Conservation (phyloP, 495 filamentous ascomycete species). For the Cercophora scortea region DNA sequence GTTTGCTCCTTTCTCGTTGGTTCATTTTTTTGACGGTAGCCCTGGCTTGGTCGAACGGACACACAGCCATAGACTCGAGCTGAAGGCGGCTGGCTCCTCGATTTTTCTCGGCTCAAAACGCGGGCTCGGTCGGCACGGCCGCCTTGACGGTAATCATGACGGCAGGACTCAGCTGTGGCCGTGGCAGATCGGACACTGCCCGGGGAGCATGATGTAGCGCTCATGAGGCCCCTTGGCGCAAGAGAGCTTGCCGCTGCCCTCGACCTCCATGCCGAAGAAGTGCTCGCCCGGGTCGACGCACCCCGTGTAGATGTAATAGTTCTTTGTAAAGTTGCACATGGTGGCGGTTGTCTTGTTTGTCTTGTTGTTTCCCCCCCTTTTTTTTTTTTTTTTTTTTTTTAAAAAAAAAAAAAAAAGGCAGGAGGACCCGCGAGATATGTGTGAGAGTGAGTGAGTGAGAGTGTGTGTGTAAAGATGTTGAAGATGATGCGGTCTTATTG, state of each 20-base stretch:
- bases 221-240: conserved; percentile 68
- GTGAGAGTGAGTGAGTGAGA: too few relatives aligned
- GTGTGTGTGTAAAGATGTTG: too few relatives aligned
- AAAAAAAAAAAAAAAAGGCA: background rate
- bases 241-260: conserved; percentile 52
- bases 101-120: too few relatives aligned
- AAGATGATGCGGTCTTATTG: background rate
- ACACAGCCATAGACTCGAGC: too few relatives aligned
- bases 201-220: conserved; percentile 61
- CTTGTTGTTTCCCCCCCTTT: background rate
- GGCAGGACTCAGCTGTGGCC: conserved; percentile 11
- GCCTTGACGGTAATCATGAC: too few relatives aligned
- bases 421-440: background rate
- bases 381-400: background rate
- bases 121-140: too few relatives aligned
- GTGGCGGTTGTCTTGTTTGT: conserved; percentile 12
- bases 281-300: conserved; percentile 60
- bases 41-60: too few relatives aligned
- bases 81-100: too few relatives aligned
- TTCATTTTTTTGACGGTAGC: too few relatives aligned
- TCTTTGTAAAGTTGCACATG: conserved; percentile 75
- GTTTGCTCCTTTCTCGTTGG: too few relatives aligned
- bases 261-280: conserved; percentile 58
- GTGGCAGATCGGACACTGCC: conserved; percentile 59
- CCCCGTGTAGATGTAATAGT: conserved; percentile 68